Base-by-base conservation (phyloP, 352 stramenopile species). In the Globisporangium emineosum region DNA sequence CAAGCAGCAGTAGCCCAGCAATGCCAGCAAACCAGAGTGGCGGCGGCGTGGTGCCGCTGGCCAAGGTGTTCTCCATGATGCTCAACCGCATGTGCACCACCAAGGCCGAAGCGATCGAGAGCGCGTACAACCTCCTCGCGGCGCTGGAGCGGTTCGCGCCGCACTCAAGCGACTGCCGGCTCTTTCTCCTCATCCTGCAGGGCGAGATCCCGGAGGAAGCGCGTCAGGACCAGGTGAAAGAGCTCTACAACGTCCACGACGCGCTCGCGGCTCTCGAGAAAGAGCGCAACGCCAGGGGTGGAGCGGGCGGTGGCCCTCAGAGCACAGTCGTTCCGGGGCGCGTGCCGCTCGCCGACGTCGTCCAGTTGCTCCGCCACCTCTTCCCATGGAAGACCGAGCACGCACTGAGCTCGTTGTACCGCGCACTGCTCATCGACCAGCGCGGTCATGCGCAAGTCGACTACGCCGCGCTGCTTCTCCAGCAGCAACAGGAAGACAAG, bases 311-410 rank as follows among this genome's bases (percentile, higher is more conserved):
- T 62, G 40, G 30, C 21, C 40, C 13, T n/a, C 35, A 43, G 15
- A 17, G 12, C 12, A 13, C 35, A 6, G 19, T 32, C 65, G 54
- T 60, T 35, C 63, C 57, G 19, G 72, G 68, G 9, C 67, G 68
- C 3, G 71, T 93, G 2, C 73, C 64, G 1, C 45, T 90, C 1
- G 70, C 76, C 1, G 75, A 85, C 10, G 70, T 87, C 3, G 35
- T 93, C 4, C 73, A 69, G 17, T 69, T 78, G 0, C 54, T 93
- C 7, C 67, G 77, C 1, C 63, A 80, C 1, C 61, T 75, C 4
- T 92, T 88, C 58, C 81, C 83, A 0, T 92, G 81, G 81, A 92
- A 92, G 60, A 69, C 64, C 0, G 81, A 90, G 42, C 27, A 27
- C 0, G 65, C 71, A 10, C 67, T 90, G 15, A 74, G 62, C 49